phyloP scores from a whole-genome alignment of 2,329 filamentous ascomycete genomes.

The Moelleriella libera region DNA sequence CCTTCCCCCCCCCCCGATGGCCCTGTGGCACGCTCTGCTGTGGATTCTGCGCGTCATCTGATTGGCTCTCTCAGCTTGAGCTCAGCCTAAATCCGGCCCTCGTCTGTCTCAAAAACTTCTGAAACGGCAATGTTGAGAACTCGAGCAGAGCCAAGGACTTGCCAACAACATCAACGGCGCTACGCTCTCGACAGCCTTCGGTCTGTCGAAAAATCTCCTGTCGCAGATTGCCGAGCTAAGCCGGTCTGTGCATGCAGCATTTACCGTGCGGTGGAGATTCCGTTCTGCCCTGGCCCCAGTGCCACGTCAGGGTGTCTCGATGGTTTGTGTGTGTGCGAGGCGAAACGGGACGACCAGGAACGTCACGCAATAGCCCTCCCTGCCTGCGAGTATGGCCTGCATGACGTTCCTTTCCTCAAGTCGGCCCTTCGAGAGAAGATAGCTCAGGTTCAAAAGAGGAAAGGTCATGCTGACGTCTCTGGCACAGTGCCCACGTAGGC shows the following conservation, averaged over 20 bases:
- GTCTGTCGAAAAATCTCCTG: neutral
- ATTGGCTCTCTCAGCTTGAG: slow-evolving; percentile 18
- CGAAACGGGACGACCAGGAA: neutral
- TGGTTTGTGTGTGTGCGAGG: neutral
- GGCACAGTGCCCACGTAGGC: neutral
- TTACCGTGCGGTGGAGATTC: neutral
- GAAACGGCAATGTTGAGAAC: slow-evolving; percentile 9
- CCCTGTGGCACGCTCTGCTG: slow-evolving; percentile 12
- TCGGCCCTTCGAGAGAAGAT: neutral
- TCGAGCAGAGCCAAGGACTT: neutral
- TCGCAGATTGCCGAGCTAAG: slow-evolving; percentile 3
- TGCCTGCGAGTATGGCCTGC: neutral
- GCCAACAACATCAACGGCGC: neutral
- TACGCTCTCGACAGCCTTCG: neutral
- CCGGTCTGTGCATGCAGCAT: neutral
- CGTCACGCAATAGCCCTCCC: neutral
- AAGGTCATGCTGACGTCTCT: neutral
- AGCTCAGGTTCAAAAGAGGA: neutral
- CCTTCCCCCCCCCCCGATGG: slow-evolving; percentile 9
- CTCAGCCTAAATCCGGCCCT: slow-evolving; percentile 18
- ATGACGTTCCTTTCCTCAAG: neutral
- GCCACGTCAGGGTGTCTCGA: neutral
- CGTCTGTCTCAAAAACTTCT: slow-evolving; percentile 3
- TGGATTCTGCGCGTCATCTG: slow-evolving; percentile 5
- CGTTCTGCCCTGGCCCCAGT: neutral